Percentiles rank a stretch among this genome's conserved stretches.
Evolutionary conservation across 2,329 filamentous ascomycete species (phyloP).

Genomic region (Botrytis fragariae): DNA sequence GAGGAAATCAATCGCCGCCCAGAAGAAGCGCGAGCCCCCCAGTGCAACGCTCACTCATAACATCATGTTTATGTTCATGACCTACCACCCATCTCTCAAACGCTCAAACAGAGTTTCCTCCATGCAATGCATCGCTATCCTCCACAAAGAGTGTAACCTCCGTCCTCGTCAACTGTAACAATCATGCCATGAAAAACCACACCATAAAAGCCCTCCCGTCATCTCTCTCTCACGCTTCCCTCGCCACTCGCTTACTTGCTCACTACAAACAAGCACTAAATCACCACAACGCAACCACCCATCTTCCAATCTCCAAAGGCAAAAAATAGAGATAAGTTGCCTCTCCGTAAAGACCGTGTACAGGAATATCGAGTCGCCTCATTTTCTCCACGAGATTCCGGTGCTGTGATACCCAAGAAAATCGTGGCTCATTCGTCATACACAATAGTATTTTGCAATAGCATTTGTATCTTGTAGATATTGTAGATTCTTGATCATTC

Average conservation of each 20-base stretch:
- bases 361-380: conserved; percentile 37
- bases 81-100: neutral
- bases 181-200: neutral
- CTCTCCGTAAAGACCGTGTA: conserved; percentile 35
- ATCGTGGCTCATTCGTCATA: conserved; percentile 26
- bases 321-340: conserved; percentile 17
- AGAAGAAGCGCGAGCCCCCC: neutral
- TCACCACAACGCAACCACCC: neutral
- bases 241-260: conserved; percentile 32
- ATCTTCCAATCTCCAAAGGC: neutral
- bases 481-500: conserved; percentile 1
- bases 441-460: conserved; percentile 29
- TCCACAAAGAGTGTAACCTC: conserved; percentile 5
- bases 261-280: too few species aligned
- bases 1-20: neutral
- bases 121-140: conserved; percentile 1
- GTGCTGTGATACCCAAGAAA: conserved; percentile 36
- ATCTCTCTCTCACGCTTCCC: neutral
- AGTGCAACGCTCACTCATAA: neutral
- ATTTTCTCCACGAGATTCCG: conserved; percentile 31
- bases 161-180: neutral
- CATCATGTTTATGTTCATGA: neutral
- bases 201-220: neutral
- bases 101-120: neutral
- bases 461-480: neutral